Evolutionary conservation across 164 flowering plant species (phyloP).

Genomic region (Malania oleifera): DNA sequence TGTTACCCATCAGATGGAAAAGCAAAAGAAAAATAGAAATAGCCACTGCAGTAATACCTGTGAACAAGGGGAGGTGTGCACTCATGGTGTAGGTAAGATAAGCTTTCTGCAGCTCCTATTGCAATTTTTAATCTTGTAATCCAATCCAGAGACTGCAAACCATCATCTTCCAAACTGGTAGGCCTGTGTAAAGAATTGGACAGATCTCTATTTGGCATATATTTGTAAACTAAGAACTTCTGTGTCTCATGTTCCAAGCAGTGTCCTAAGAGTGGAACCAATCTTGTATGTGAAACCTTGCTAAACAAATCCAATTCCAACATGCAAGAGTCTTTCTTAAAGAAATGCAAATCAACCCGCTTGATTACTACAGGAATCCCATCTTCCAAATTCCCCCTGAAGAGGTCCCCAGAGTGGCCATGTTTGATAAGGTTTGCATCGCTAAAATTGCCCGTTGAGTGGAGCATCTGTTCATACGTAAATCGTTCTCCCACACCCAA

Average conservation of each 20-base stretch:
- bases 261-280: slow-evolving; percentile 89
- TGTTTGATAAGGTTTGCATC: slow-evolving; percentile 72
- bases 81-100: slow-evolving; percentile 82
- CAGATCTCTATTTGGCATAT: slow-evolving; percentile 87
- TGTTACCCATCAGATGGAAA: neutral
- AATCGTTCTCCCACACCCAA: slow-evolving; percentile 61
- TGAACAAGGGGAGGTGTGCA: slow-evolving; percentile 83
- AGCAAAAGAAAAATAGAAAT: neutral
- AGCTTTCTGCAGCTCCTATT: slow-evolving; percentile 85
- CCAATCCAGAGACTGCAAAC: slow-evolving; percentile 91
- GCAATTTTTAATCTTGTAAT: slow-evolving; percentile 94
- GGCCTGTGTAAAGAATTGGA: slow-evolving; percentile 67
- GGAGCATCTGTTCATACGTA: slow-evolving; percentile 72
- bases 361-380: slow-evolving; percentile 65
- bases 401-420: slow-evolving; percentile 93
- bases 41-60: slow-evolving; percentile 46
- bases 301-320: slow-evolving; percentile 70
- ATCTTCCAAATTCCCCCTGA: slow-evolving; percentile 58
- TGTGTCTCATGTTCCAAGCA: slow-evolving; percentile 78
- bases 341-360: slow-evolving; percentile 43
- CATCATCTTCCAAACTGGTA: slow-evolving; percentile 44
- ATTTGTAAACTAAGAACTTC: slow-evolving; percentile 76
- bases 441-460: slow-evolving; percentile 61
- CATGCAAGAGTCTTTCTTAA: slow-evolving; percentile 55
- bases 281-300: slow-evolving; percentile 64